Evolutionary conservation across 306 rosid genomes (phyloP), one percentile per base, ranked within the genome.

Genomic region (Glycine tomentella): DNA sequence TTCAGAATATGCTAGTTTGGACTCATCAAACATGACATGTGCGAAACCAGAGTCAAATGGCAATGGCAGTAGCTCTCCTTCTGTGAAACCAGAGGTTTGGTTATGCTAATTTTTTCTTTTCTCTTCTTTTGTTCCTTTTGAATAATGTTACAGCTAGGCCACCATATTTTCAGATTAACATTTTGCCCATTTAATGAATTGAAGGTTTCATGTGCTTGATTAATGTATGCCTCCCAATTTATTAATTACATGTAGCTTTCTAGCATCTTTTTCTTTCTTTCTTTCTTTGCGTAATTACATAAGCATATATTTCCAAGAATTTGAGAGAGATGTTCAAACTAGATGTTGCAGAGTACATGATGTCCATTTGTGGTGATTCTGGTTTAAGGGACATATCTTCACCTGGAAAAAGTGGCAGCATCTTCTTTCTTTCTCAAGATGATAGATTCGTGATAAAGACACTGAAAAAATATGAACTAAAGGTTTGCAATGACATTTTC

Each of bases 291-390:
- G 65, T 76, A 77, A 53, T 62, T 69, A 51, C 73, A 40, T 76
- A 9, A 73, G 49, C 40, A 55, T 69, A 36, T 78, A 69, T 75
- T 88, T 88, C 66, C 87, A 95, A 98, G 97, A 95, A 95, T 90
- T 85, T 95, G 95, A 89, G 98, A 87, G 98, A 89, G 89, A 91
- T 95, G 99, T 95, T 95, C 90, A 95, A 93, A 80, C 87, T 95
- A 84, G 97, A 95, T 87, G 96, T 98, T 13, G 98, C 99, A 36
- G 98, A 92, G 73, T 95, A 95, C 91, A 93, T 95, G 99, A 93
- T 95, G 98, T 95, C 99, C 66, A 93, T 93, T 84, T 95, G 99
- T 79, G 96, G 96, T 17, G 97, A 93, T 74, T 84, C 82, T 84
- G 98, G 98, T 83, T 85, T 95, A 65, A 89, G 93, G 80, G 99